A percentile compares a stretch with the other conserved stretches of the same genome.
These are phyloP conservation scores for Phylloporus sp. DNA, from an alignment of 768 basidiomycete species.

Conservation along the genomic window DNA sequence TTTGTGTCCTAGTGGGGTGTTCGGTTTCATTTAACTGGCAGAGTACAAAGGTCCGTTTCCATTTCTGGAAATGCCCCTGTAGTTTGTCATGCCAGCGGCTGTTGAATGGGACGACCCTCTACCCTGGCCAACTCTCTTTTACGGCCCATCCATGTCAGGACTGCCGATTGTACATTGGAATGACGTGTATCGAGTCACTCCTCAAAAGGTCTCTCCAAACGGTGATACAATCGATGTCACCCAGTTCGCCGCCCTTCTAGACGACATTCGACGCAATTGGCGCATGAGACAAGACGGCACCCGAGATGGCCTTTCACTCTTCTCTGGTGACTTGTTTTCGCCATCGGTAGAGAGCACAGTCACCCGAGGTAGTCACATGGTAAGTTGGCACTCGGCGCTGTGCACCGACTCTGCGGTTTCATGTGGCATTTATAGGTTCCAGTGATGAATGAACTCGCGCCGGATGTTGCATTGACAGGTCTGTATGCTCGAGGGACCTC, in stretches of 20 bases:
- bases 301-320: slow-evolving; percentile 73
- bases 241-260: slow-evolving; percentile 74
- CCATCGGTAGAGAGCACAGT: slow-evolving; percentile 85
- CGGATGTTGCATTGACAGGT: slow-evolving; percentile 82
- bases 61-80: background rate
- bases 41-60: too few relatives aligned
- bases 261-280: slow-evolving; percentile 62
- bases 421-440: slow-evolving; percentile 56
- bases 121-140: background rate
- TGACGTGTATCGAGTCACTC: slow-evolving; percentile 78
- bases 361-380: slow-evolving; percentile 90
- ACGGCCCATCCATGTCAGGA: slow-evolving; percentile 29
- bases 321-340: slow-evolving; percentile 87
- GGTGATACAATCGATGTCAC: slow-evolving; percentile 77
- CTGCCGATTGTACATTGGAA: slow-evolving; percentile 67
- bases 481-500: slow-evolving; percentile 20
- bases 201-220: slow-evolving; percentile 59
- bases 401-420: background rate
- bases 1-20: too few relatives aligned
- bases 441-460: slow-evolving; percentile 74
- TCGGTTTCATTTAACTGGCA: too few relatives aligned
- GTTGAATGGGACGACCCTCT: slow-evolving; percentile 2
- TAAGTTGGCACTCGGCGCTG: slow-evolving; percentile 31
- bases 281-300: slow-evolving; percentile 41
- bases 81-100: background rate